Percentiles rank a stretch among this genome's conserved stretches.
phyloP scores from a whole-genome alignment of 305 asterid species.

The Fraxinus paxiana region DNA sequence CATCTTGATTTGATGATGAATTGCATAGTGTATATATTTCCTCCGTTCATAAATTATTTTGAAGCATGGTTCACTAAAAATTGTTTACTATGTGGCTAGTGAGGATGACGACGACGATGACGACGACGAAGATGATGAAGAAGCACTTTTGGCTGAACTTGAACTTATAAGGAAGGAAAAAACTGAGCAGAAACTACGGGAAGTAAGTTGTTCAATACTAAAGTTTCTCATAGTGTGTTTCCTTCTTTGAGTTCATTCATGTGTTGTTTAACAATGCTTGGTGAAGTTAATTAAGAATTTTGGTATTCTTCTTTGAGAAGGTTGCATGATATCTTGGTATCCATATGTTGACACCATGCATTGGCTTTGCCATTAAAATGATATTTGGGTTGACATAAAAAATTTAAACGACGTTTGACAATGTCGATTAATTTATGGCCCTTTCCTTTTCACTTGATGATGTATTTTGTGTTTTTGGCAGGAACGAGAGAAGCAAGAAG shows the following conservation, averaged over 20 bases:
- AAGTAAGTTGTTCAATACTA: conserved; percentile 39
- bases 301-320: neutral
- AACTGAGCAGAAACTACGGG: conserved; percentile 75
- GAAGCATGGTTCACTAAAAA: neutral
- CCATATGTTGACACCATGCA: neutral
- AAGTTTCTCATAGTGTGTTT: neutral
- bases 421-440: neutral
- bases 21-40: neutral
- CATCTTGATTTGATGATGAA: neutral
- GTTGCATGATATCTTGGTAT: neutral
- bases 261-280: neutral
- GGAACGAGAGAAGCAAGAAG: conserved; percentile 70
- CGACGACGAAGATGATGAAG: conserved; percentile 80
- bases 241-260: neutral
- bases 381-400: neutral
- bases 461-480: conserved; percentile 27
- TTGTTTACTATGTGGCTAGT: conserved; percentile 21
- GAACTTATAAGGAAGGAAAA: conserved; percentile 83
- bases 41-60: neutral
- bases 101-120: conserved; percentile 59
- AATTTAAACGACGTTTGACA: neutral
- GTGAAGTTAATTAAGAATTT: neutral
- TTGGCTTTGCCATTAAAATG: neutral
- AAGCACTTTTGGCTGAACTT: conserved; percentile 92
- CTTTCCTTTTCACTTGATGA: neutral